phyloP scores from a whole-genome alignment of 345 rosid genomes.

The Nephelium lappaceum region DNA sequence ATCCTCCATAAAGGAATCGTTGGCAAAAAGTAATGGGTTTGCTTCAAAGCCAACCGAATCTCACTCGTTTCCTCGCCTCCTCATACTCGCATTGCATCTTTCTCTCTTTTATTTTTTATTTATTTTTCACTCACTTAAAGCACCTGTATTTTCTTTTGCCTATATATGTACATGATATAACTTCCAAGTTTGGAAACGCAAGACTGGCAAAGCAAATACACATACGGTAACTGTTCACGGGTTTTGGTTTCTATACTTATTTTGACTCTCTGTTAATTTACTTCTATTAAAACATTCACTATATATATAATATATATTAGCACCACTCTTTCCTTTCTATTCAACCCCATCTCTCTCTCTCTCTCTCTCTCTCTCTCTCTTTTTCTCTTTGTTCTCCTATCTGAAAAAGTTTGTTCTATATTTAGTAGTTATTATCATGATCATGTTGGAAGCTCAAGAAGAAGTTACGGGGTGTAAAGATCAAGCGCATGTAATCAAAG shows the following conservation, averaged over 20 bases:
- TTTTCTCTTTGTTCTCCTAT: neutral
- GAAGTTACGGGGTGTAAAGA: conserved; percentile 26
- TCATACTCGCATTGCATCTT: conserved; percentile 27
- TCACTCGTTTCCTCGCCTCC: conserved; percentile 51
- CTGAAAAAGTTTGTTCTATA: neutral
- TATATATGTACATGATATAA: conserved; percentile 18
- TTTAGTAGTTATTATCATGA: conserved; percentile 1
- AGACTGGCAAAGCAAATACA: conserved; percentile 33
- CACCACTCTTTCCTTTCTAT: conserved; percentile 2
- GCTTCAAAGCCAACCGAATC: conserved; percentile 75
- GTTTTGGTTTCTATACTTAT: neutral
- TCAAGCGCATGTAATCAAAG: conserved; percentile 43
- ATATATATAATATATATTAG: too few relatives aligned
- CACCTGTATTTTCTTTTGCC: conserved; percentile 6
- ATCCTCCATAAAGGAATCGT: conserved; percentile 50
- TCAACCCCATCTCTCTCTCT: neutral
- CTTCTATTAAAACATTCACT: neutral
- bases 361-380: neutral
- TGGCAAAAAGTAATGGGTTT: conserved; percentile 56
- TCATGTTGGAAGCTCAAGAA: conserved; percentile 38
- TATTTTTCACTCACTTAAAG: neutral
- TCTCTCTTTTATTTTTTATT: conserved; percentile 2
- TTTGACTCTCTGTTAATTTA: neutral
- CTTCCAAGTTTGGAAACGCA: conserved; percentile 49
- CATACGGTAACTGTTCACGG: conserved; percentile 13